Evolutionary conservation across 371 early-diverging fungal genomes (phyloP), one percentile per base, ranked within the genome.

Genomic region (Mortierella sp.): DNA sequence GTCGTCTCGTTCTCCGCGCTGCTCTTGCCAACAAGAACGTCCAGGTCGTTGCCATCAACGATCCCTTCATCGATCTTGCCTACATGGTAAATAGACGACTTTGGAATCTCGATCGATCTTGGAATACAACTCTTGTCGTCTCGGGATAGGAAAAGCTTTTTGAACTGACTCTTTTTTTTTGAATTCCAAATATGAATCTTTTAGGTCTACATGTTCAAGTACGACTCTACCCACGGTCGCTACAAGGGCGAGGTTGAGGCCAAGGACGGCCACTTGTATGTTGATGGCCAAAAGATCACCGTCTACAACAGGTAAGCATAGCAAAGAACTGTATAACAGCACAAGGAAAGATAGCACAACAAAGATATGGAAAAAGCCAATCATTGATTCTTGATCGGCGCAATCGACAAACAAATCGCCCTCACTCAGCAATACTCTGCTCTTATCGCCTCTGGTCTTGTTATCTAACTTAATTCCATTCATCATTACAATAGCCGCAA

Each of bases 171-270:
- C 7, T 47, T 47, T n/a, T 17, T n/a, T 8, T 47, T 17, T 47
- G 17, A n/a, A 6, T n/a, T 47, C n/a, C n/a, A n/a, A n/a, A n/a
- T n/a, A n/a, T 17, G n/a, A 47, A 53, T 17, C 23, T 53, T 29
- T 8, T 73, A 90, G 92, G 92, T 92, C 84, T 99, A 99, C 92
- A 86, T 98, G 86, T 84, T 97, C 84, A 96, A 97, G 91, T 97
- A 98, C 86, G 99, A 99, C 91, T 96, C 98, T 32, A 97, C 97
- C 81, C 99, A 98, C 91, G 98, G 98, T 58, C 92, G 90, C 69
- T 94, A 91, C 92, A 92, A 92, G 83, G 95, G 94, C 61, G 83
- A 86, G 31, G 92, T 96, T 69, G 84, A 86, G 78, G 68, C 81
- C 81, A 90, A 96, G 88, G 91, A 92, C 76, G 94, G 94, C 75